Base-by-base conservation (phyloP, 768 basidiomycete genomes). In the Chalciporus piperatus region DNA sequence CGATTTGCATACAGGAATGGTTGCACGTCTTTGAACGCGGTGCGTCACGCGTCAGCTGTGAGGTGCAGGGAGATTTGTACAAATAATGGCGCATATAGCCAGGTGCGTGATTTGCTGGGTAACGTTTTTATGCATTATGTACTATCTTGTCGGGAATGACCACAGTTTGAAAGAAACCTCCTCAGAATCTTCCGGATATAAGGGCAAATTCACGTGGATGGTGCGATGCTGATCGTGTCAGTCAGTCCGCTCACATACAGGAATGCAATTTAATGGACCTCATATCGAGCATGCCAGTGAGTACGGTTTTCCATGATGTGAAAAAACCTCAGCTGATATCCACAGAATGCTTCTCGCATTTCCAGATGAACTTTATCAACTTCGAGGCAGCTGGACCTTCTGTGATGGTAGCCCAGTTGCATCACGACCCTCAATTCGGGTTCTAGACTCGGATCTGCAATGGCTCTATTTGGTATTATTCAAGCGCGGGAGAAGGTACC, bases 1-100 rank as follows among this genome's bases (percentile, higher is more conserved):
- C 6, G 13, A 17, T 44, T 11, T 58, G 4, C n/a, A 23, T 9
- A 9, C 56, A 40, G 22, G 33, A 12, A 16, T 10, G 13, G 1
- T 25, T 30, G n/a, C 50, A 16, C 50, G 3, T 42, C 22, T 64
- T 1, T 63, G 50, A 61, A 41, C 12, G 6, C 4, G 40, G 7
- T 12, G 30, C 11, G 30, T 32, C 30, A 32, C 4, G 30, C 11
- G 30, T 32, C 30, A 32, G 30, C n/a, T n/a, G 35, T 14, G 35
- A 37, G 35, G 35, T n/a, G 16, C n/a, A n/a, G 5, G n/a, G 35
- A 32, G 30, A 32, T 13, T 10, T 37, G n/a, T 6, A 37, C 35
- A 14, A 14, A 37, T n/a, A 37, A n/a, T 9, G 35, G 35, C 35
- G n/a, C 35, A 16, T n/a, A 37, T n/a, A n/a, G 35, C 7, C 35